phyloP scores from a whole-genome alignment of 1,284 basidiomycete species.

The Caloboletus inedulis region DNA sequence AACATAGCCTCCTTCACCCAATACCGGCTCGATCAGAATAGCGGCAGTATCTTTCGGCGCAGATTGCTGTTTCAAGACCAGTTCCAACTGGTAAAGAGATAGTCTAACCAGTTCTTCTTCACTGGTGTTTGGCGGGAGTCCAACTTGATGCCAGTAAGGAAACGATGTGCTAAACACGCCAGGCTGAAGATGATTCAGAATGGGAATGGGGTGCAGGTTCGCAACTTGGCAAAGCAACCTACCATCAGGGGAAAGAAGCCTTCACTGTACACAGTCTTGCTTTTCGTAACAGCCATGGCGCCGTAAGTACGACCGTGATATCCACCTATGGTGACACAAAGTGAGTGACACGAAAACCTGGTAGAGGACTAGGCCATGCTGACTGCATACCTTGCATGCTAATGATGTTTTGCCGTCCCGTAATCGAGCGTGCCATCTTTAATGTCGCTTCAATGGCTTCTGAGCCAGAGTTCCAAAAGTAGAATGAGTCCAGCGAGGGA shows the following conservation, averaged over 20 bases:
- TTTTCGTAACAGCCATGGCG: constrained; percentile 84
- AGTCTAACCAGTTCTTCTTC: constrained; percentile 64
- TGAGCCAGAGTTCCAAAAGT: constrained; percentile 94
- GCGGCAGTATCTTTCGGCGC: constrained; percentile 87
- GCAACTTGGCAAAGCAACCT: constrained; percentile 22
- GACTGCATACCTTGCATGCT: constrained; percentile 70
- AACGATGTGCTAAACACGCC: constrained; percentile 81
- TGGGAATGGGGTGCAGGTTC: background rate
- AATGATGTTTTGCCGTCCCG: constrained; percentile 84
- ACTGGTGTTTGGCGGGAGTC: constrained; percentile 59
- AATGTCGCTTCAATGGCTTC: constrained; percentile 86
- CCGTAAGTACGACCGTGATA: constrained; percentile 89
- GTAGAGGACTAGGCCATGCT: background rate
- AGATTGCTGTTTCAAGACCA: constrained; percentile 83
- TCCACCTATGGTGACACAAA: constrained; percentile 45
- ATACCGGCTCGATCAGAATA: constrained; percentile 87
- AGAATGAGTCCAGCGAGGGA: constrained; percentile 88
- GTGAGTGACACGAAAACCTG: constrained; percentile 1
- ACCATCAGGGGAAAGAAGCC: constrained; percentile 83
- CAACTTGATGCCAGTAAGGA: constrained; percentile 93
- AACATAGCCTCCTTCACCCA: constrained; percentile 95
- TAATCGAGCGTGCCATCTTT: constrained; percentile 77
- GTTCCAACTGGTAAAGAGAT: constrained; percentile 79
- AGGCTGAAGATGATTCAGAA: constrained; percentile 47
- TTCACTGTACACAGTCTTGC: constrained; percentile 87